Evolutionary conservation across 352 stramenopile genomes (phyloP), one percentile per base, ranked within the genome.

Genomic region (Phytophthora multivora): DNA sequence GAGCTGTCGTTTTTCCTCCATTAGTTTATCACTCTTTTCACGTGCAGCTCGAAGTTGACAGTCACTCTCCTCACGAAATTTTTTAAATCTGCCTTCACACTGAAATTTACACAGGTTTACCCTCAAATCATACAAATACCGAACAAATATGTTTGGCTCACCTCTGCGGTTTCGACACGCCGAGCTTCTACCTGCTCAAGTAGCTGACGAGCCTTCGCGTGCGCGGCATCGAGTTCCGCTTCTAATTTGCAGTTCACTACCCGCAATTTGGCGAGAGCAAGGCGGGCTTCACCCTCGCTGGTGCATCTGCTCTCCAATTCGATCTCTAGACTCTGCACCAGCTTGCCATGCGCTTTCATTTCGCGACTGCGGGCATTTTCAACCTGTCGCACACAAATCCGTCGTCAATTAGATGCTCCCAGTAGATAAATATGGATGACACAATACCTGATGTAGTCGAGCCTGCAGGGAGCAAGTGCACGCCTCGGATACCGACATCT

Each of bases 361-460:
- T 91, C 79, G 10, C 65, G 77, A 12, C 66, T 69, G 5, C 81
- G 77, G 2, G 73, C 70, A 26, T 45, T 56, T 63, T 89, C 74
- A 3, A 86, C 25, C 79, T 88, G 25, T 9, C 19, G 4, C 38
- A 1, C 15, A 41, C 12, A 39, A 35, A 18, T 15, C 4, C 3
- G 9, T 16, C 41, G 18, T 51, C 40, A n/a, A 16, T 30, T 15
- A 12, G 33, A 50, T 28, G 33, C 36, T 13, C 0, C 28, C 28
- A 3, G 28, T 4, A 36, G n/a, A 10, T n/a, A 36, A 45, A 33
- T 7, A 16, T 31, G 10, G 15, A 47, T 11, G 2, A 39, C 40
- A 31, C 51, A 23, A 43, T 46, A 77, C 74, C 59, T 83, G 68
- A n/a, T 83, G 77, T 10, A 86, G 56, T 30, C 71, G 65, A 12